Conservation (phyloP, 179 eudicot genomes). For the Gypsophila paniculata region DNA sequence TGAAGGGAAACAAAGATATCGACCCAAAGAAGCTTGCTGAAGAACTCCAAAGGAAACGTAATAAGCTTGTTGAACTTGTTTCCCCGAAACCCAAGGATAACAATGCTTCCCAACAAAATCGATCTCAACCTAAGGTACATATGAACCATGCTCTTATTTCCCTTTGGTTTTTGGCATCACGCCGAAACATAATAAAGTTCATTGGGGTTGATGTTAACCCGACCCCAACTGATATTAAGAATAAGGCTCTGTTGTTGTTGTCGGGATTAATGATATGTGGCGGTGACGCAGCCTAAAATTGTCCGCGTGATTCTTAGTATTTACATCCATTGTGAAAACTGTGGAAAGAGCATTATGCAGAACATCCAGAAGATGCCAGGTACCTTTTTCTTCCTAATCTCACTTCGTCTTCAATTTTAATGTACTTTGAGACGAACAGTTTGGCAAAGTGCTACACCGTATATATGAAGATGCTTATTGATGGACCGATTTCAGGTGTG, state of each 20-base stretch:
- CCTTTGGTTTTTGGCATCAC: background rate
- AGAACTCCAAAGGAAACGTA: constrained; percentile 39
- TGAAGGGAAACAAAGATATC: constrained; percentile 45
- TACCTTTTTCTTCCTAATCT: constrained; percentile 16
- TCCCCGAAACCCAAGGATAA: constrained; percentile 35
- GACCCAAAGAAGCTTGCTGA: constrained; percentile 50
- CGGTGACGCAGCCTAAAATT: constrained; percentile 37
- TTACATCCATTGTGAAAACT: constrained; percentile 58
- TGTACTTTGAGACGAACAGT: too few relatives aligned
- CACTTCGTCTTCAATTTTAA: too few relatives aligned
- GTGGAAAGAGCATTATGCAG: constrained; percentile 40
- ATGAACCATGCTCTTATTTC: background rate
- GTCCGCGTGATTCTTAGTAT: constrained; percentile 42
- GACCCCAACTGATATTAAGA: background rate
- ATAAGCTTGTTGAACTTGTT: constrained; percentile 45
- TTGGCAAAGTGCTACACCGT: too few relatives aligned
- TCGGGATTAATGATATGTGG: background rate
- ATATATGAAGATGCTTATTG: background rate
- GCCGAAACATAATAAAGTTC: too few relatives aligned
- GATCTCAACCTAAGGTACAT: constrained; percentile 26
- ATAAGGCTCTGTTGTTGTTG: too few relatives aligned
- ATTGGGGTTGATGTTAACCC: too few relatives aligned
- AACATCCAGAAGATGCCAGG: constrained; percentile 53
- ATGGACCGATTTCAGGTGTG: constrained; percentile 30
- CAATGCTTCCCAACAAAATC: constrained; percentile 12